phyloP scores from a whole-genome alignment of 2,329 filamentous ascomycete genomes.

The Colletotrichum karsti region DNA sequence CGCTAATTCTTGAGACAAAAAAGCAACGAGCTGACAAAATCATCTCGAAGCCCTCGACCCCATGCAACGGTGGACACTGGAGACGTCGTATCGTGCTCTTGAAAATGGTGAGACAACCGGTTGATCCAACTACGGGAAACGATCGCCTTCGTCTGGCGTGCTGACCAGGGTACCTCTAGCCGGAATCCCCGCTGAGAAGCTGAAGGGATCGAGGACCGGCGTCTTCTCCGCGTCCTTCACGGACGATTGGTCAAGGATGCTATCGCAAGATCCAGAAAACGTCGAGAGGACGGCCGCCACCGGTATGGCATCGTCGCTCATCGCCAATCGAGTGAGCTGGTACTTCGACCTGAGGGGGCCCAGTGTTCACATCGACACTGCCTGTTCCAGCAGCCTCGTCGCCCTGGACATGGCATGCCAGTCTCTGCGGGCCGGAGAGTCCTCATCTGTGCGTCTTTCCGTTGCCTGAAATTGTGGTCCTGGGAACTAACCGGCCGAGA shows the following conservation, averaged over 20 bases:
- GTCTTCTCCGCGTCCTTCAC: constrained; percentile 39
- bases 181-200: constrained; percentile 35
- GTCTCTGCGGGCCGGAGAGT: constrained; percentile 39
- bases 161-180: too few relatives aligned
- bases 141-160: too few relatives aligned
- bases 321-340: constrained; percentile 28
- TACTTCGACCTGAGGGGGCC: constrained; percentile 38
- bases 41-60: too few relatives aligned
- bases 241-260: constrained; percentile 34
- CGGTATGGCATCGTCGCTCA: constrained; percentile 35
- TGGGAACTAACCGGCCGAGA: too few relatives aligned
- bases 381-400: constrained; percentile 41
- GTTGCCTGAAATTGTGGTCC: too few relatives aligned
- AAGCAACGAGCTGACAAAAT: too few relatives aligned
- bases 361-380: constrained; percentile 43
- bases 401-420: constrained; percentile 42
- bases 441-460: constrained; percentile 30
- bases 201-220: constrained; percentile 35
- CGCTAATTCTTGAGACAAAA: too few relatives aligned
- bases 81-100: too few relatives aligned
- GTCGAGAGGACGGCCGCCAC: constrained; percentile 30
- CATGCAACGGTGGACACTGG: too few relatives aligned
- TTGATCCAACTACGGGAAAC: too few relatives aligned
- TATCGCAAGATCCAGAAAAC: constrained; percentile 12
- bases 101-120: too few relatives aligned